phyloP scores from a whole-genome alignment of 495 filamentous ascomycete species.

The Aspergillus biplanus region DNA sequence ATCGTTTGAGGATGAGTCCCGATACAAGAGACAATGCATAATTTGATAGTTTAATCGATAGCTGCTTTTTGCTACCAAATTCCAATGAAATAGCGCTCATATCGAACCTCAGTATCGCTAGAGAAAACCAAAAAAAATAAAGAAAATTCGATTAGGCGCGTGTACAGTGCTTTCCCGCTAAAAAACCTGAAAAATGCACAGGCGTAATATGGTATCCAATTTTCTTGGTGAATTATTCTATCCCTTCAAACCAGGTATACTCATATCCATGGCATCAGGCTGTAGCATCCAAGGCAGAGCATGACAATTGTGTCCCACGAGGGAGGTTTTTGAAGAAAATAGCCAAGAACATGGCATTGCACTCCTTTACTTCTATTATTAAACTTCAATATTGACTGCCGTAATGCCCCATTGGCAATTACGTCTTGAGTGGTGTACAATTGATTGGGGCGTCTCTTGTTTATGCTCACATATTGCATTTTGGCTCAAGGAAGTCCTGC shows the following conservation, averaged over 20 bases:
- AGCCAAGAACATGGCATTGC: background rate
- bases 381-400: slow-evolving; percentile 16
- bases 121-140: background rate
- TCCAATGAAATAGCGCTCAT: background rate
- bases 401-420: slow-evolving; percentile 14
- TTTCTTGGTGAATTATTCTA: background rate
- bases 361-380: slow-evolving; percentile 9
- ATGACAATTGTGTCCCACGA: slow-evolving; percentile 18
- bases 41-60: slow-evolving; percentile 21
- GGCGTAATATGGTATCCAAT: background rate
- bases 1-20: background rate
- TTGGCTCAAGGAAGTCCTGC: slow-evolving; percentile 1
- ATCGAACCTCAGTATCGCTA: slow-evolving; percentile 1
- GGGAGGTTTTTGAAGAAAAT: background rate
- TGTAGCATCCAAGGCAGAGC: background rate
- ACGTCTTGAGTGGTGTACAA: slow-evolving; percentile 4
- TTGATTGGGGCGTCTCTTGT: background rate
- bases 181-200: background rate
- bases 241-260: background rate
- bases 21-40: slow-evolving; percentile 23
- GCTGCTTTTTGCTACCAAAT: slow-evolving; percentile 13
- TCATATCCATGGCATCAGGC: background rate
- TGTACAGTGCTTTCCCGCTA: background rate
- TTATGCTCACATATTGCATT: background rate
- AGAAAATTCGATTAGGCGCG: background rate